These are phyloP conservation scores for Nakazawaea molendinolei DNA, from an alignment of 805 yeast species.

Conservation along the genomic window DNA sequence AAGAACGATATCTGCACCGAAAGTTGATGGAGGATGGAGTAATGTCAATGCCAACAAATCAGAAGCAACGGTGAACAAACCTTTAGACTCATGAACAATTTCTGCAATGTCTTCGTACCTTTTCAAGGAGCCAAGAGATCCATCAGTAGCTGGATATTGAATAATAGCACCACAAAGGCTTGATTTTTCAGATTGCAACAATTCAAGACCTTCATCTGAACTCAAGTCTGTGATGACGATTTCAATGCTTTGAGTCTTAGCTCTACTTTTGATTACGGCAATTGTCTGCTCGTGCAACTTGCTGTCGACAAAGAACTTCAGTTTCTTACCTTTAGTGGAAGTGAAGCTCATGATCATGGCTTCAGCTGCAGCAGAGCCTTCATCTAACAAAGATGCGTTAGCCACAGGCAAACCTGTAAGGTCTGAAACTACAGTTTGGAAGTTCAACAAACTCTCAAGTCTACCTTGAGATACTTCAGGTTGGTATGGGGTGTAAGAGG, in stretches of 20 bases:
- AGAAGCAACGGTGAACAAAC: constrained; percentile 79
- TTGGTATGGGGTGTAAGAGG: constrained; percentile 97
- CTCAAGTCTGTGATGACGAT: constrained; percentile 51
- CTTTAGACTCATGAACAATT: constrained; percentile 60
- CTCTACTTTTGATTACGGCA: constrained; percentile 73
- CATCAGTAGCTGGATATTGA: constrained; percentile 89
- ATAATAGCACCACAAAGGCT: constrained; percentile 72
- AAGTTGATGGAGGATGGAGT: constrained; percentile 74
- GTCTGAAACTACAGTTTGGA: constrained; percentile 86
- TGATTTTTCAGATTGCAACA: constrained; percentile 23
- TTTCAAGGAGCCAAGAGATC: constrained; percentile 45
- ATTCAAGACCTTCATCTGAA: constrained; percentile 29
- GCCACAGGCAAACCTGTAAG: constrained; percentile 93
- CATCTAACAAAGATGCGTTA: constrained; percentile 91
- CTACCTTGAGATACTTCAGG: constrained; percentile 98
- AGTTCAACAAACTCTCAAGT: constrained; percentile 81
- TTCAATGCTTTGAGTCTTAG: constrained; percentile 64
- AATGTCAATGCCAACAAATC: constrained; percentile 87
- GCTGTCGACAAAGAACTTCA: constrained; percentile 63
- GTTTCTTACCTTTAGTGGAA: constrained; percentile 58
- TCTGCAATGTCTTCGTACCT: constrained; percentile 54
- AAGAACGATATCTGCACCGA: constrained; percentile 88
- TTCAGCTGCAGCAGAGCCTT: constrained; percentile 96
- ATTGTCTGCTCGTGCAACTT: constrained; percentile 82
- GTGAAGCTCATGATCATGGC: constrained; percentile 85